phyloP scores from a whole-genome alignment of 495 filamentous ascomycete genomes.

The Penicillium argentinense region DNA sequence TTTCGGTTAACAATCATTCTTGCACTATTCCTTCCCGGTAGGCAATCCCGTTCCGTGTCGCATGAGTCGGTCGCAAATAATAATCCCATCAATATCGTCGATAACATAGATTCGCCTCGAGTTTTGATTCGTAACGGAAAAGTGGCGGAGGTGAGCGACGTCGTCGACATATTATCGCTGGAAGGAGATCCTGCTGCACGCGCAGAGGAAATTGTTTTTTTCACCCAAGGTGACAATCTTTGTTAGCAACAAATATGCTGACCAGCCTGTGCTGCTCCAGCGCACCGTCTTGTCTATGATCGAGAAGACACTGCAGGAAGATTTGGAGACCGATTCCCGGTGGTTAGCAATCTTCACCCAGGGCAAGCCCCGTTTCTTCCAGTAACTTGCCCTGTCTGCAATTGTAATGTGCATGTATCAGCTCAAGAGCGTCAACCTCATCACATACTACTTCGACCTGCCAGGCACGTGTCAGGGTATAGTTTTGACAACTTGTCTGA shows the following conservation, averaged over 20 bases:
- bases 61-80: too few relatives aligned
- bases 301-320: background rate
- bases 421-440: slow-evolving; percentile 4
- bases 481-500: background rate
- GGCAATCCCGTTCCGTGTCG: too few relatives aligned
- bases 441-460: too few relatives aligned
- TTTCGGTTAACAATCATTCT: background rate
- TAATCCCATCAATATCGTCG: too few relatives aligned
- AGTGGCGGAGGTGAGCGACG: background rate
- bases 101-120: slow-evolving; percentile 1
- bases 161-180: background rate
- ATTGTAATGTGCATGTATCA: background rate
- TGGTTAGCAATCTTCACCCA: slow-evolving; percentile 1
- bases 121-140: background rate
- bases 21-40: background rate
- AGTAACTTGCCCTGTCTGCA: background rate
- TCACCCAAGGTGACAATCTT: too few relatives aligned
- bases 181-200: background rate
- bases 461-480: background rate
- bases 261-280: background rate
- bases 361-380: slow-evolving; percentile 1
- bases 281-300: background rate
- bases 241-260: too few relatives aligned
- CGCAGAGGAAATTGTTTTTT: background rate
- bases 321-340: background rate